Base-by-base conservation (phyloP, 306 rosid species). In the Sphenostylis stenocarpa region DNA sequence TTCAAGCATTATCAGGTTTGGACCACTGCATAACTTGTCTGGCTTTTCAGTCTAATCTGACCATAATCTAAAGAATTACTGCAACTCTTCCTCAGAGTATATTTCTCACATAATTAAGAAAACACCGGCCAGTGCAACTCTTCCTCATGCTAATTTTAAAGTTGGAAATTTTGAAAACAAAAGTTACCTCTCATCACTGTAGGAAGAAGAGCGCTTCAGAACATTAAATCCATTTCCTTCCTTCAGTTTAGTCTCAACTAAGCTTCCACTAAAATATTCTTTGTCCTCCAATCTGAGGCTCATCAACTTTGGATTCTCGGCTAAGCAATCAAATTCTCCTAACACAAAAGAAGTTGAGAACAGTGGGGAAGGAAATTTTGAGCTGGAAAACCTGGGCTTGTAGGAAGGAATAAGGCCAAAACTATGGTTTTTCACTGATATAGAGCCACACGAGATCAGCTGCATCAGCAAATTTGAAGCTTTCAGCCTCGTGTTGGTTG, bases 201-300 rank as follows among this genome's bases (percentile, higher is more conserved):
- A 91, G 55, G 99, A 96, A 48, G 98, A 96, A 53, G 99, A 96
- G 38, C 99, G 93, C 79, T 92, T 96, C 68, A 96, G 87, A 86
- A 82, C 68, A 76, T 85, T 49, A 57, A 47, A 75, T 62, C 89
- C 89, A 63, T 77, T 89, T 67, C 69, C 87, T 55, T 85, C 91
- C 79, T 92, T 90, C 26, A 86, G 86, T 82, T 92, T 91, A 41
- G 92, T 88, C 90, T 96, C 98, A 41, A 91, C 81, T 79, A 92
- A 84, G 89, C 97, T 96, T 79, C 99, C 99, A 75, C 99, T 96
- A 77, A 92, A 96, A 77, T 89, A 92, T 82, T 96, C 99, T 86
- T 89, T 96, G 88, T 92, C 97, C 80, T 96, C 99, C 84, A 87
- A 79, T 73, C 97, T 86, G 71, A 92, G 84, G 65, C 89, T 86